Base-by-base conservation (phyloP, 495 filamentous ascomycete species). In the Lineolata rhizophorae region DNA sequence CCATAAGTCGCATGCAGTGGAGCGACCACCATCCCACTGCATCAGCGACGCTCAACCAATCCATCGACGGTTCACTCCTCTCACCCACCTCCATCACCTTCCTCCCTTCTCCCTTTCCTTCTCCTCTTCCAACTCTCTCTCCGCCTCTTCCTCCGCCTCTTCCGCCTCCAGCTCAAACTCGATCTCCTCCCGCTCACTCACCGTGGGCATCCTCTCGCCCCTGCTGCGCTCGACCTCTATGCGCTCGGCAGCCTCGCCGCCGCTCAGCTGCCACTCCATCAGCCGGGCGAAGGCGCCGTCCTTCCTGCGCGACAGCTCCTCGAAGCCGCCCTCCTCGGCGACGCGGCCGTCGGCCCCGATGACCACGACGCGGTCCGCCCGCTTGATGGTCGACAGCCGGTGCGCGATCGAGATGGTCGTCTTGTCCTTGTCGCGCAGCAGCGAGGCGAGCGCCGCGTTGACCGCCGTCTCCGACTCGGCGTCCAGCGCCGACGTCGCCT, bases 231-330 rank as follows among this genome's bases (percentile, higher is more conserved):
- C 27, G 33, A 21, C 28, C 25, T 13, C 19, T 4, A 33, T 31
- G 21, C 32, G 32, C 27, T 33, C 30, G 14, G 40, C 41, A 16
- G 31, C 34, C 32, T 33, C 42, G 32, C 38, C 73, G 10, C 83
- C 90, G 40, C 65, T 85, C 65, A 95, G 76, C 55, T 97, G 87
- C 90, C 90, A 97, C 50, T 95, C 83, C 87, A 97, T 97, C 30
- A 97, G 59, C 54, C 77, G 80, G 18, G 69, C 83, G 48, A 97
- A 97, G 4, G 83, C 78, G 24, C 84, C 85, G 16, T 74, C 55
- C 3, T 61, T 62, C 22, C 76, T 69, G 13, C 60, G 53, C 41
- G 70, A 76, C 17, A 97, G 61, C 35, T 81, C 68, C 10, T 65
- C 56, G 47, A 87, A 97, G 21, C 70, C 72, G 29, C 87, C 87